Evolutionary conservation across 768 basidiomycete genomes (phyloP).

Genomic region (Coprinellus micaceus): DNA sequence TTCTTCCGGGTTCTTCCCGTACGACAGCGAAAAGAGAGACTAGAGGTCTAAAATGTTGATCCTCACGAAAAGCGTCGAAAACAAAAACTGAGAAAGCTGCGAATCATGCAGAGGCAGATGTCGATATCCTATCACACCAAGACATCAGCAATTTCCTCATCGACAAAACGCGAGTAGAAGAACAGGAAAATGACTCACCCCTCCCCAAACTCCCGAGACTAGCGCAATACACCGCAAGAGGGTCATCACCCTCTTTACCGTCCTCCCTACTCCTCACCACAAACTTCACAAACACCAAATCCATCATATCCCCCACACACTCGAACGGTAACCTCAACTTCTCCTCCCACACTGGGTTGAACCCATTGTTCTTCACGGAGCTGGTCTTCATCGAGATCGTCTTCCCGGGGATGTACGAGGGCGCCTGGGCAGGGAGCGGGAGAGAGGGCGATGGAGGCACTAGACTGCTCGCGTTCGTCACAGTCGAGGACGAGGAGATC

Average conservation of each 20-base stretch:
- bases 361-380: conserved; percentile 85
- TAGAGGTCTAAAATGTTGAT: conserved; percentile 42
- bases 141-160: neutral
- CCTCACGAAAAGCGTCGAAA: conserved; percentile 87
- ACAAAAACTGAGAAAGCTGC: conserved; percentile 85
- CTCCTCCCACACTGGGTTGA: conserved; percentile 91
- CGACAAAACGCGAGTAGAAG: neutral
- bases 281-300: conserved; percentile 83
- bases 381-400: conserved; percentile 56
- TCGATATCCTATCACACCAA: conserved; percentile 57
- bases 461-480: neutral
- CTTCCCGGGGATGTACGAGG: conserved; percentile 23
- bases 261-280: conserved; percentile 63
- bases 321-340: conserved; percentile 67
- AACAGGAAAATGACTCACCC: conserved; percentile 42
- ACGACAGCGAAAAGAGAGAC: no score
- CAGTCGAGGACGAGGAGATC: neutral
- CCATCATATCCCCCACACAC: conserved; percentile 73
- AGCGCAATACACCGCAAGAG: conserved; percentile 74
- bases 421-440: neutral
- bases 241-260: conserved; percentile 51
- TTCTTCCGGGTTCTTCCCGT: no score
- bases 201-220: conserved; percentile 70
- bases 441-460: conserved; percentile 5
- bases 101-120: conserved; percentile 92